phyloP scores from a whole-genome alignment of 2,329 filamentous ascomycete genomes.

The Fusarium burgessii region DNA sequence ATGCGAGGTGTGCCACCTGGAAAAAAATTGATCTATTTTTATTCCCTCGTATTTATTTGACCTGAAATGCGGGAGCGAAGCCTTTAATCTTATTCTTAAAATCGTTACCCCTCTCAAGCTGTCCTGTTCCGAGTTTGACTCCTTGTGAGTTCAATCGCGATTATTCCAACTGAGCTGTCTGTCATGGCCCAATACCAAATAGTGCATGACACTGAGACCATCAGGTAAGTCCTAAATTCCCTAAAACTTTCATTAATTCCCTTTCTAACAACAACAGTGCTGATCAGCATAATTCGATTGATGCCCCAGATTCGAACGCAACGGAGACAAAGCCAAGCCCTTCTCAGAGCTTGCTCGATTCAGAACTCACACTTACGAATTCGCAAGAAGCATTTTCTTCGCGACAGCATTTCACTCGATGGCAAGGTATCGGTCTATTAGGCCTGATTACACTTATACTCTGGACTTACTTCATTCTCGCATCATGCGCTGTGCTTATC shows the following conservation, averaged over 20 bases:
- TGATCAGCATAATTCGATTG: neutral
- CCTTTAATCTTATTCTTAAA: neutral
- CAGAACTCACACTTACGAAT: neutral
- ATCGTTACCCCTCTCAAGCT: neutral
- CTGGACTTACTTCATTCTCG: neutral
- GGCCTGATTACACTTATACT: neutral
- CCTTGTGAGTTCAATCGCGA: neutral
- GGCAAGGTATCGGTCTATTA: neutral
- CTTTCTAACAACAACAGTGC: neutral
- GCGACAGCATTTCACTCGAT: neutral
- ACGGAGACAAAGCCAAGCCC: neutral
- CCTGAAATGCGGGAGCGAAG: too few relatives aligned
- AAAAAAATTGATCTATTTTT: neutral
- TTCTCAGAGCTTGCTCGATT: neutral
- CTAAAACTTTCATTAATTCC: accelerated
- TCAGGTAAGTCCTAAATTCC: neutral
- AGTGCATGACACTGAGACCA: neutral
- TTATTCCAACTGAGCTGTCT: neutral
- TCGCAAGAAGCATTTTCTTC: neutral
- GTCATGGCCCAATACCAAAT: neutral
- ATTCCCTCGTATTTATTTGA: neutral
- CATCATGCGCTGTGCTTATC: neutral
- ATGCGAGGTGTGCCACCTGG: neutral
- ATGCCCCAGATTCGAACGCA: neutral
- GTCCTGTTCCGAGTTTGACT: neutral